Evolutionary conservation across 1,139 yeast genomes (phyloP).

Genomic region (Yarrowia galli): DNA sequence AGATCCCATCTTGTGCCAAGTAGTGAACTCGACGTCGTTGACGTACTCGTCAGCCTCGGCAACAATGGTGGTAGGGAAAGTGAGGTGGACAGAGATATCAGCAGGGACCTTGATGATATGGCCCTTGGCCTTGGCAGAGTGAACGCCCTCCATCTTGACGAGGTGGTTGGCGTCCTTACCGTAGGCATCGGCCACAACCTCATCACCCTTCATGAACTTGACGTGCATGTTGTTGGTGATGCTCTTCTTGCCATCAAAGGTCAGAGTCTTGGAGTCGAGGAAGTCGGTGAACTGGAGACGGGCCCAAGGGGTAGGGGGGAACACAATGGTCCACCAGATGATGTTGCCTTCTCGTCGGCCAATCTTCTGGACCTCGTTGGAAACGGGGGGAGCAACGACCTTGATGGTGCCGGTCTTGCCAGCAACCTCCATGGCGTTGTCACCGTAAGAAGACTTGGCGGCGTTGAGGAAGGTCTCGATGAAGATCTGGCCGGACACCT

Average conservation of each 20-base stretch:
- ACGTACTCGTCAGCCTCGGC: neutral
- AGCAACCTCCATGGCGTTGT: neutral
- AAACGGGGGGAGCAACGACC: neutral
- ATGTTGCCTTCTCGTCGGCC: neutral
- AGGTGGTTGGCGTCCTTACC: neutral
- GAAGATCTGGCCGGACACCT: neutral
- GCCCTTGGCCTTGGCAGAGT: neutral
- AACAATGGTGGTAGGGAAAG: neutral
- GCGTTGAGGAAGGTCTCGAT: slow-evolving; percentile 4
- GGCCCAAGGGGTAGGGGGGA: slow-evolving; percentile 9
- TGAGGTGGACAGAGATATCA: neutral
- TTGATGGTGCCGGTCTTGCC: neutral
- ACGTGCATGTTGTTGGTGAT: neutral
- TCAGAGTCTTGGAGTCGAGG: neutral
- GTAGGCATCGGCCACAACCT: neutral
- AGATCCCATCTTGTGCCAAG: neutral
- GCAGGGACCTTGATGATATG: neutral
- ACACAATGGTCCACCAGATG: slow-evolving; percentile 19
- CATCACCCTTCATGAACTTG: neutral
- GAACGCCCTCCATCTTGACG: neutral
- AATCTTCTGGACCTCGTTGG: neutral
- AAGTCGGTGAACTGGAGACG: slow-evolving; percentile 5
- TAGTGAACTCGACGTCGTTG: neutral
- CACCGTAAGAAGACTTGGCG: neutral
- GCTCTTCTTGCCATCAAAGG: neutral